Evolutionary conservation across 805 yeast genomes (phyloP).

Genomic region (Komagataella pseudopastoris): DNA sequence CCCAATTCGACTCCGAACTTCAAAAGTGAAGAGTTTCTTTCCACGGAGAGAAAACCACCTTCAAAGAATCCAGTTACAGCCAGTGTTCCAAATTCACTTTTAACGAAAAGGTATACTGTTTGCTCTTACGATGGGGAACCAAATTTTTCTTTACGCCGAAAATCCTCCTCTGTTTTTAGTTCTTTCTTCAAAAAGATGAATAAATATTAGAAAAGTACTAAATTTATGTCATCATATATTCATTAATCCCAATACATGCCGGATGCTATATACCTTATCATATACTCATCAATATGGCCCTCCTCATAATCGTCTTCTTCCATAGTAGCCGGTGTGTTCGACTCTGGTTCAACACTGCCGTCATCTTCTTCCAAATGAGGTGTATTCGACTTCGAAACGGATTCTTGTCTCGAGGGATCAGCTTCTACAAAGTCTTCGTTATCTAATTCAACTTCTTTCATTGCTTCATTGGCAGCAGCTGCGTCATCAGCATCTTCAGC

Average conservation of each 20-base stretch:
- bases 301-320: conserved; percentile 47
- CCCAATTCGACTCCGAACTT: not conserved
- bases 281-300: conserved; percentile 89
- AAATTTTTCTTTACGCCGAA: not conserved
- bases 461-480: conserved; percentile 78
- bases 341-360: conserved; percentile 2
- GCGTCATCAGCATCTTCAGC: conserved; percentile 94
- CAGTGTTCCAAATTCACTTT: not conserved
- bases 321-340: conserved; percentile 9
- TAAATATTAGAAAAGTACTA: not conserved
- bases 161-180: not conserved
- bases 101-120: not conserved
- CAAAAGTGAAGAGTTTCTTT: not conserved
- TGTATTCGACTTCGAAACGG: not conserved
- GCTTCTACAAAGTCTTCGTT: conserved; percentile 68
- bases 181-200: not conserved
- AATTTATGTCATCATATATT: not conserved
- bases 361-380: not conserved
- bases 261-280: conserved; percentile 81
- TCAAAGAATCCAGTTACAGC: not conserved
- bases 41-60: not conserved
- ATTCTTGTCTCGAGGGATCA: not conserved
- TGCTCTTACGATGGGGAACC: not conserved
- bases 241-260: conserved; percentile 47
- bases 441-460: conserved; percentile 76